Evolutionary conservation across 2,329 filamentous ascomycete genomes (phyloP).

Genomic region (Xylaria hypoxylon): DNA sequence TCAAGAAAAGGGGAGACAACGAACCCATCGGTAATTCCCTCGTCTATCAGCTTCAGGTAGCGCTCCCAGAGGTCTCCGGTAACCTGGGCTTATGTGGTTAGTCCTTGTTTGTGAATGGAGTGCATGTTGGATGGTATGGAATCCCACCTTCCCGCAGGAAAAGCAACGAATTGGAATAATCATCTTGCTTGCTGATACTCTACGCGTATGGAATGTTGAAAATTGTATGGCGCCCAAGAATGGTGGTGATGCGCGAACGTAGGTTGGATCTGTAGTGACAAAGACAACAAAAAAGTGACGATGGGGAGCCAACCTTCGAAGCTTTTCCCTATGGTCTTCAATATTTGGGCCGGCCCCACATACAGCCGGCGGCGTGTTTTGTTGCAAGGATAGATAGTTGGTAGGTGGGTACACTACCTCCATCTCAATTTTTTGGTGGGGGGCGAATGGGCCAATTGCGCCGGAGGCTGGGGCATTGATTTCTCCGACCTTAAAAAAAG

Average conservation of each 20-base stretch:
- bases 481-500: slow-evolving; percentile 28
- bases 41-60: slow-evolving; percentile 89
- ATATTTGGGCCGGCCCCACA: slow-evolving; percentile 35
- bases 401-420: background rate
- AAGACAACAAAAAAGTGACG: slow-evolving; percentile 23
- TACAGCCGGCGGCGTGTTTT: background rate
- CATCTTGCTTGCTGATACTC: slow-evolving; percentile 71
- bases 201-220: background rate
- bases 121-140: slow-evolving; percentile 2
- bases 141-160: slow-evolving; percentile 93
- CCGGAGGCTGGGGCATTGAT: slow-evolving; percentile 14
- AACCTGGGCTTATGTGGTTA: slow-evolving; percentile 69
- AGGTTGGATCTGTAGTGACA: slow-evolving; percentile 19
- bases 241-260: slow-evolving; percentile 5
- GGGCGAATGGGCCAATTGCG: slow-evolving; percentile 5
- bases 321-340: slow-evolving; percentile 25
- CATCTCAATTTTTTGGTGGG: background rate
- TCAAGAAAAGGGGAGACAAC: slow-evolving; percentile 55
- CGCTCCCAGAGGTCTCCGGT: slow-evolving; percentile 97
- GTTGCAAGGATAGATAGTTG: background rate
- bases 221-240: background rate
- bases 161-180: slow-evolving; percentile 99
- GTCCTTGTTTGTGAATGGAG: slow-evolving; percentile 26
- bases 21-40: slow-evolving; percentile 79
- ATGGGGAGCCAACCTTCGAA: slow-evolving; percentile 26